Base-by-base conservation (phyloP, 768 basidiomycete genomes). In the Pleurotus tuoliensis region DNA sequence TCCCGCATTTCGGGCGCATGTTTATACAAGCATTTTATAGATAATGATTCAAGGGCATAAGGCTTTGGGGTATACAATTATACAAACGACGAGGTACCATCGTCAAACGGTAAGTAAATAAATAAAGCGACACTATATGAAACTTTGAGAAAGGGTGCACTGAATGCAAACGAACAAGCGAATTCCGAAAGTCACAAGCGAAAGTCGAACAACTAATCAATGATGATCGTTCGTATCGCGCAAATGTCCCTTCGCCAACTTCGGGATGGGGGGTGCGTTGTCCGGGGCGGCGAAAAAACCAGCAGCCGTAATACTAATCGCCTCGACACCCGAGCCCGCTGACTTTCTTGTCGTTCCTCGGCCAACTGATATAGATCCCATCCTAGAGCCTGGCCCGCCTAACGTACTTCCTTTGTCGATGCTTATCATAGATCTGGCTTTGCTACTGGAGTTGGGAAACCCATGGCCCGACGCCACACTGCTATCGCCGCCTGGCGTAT, bases 251-350 rank as follows among this genome's bases (percentile, higher is more conserved):
- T 18, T 37, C 18, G 41, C 41, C 41, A 44, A 6, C 22, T 20
- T 41, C 9, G 73, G 73, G 0, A 73, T 67, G 9, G 73, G 71
- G 1, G 76, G 75, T 3, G 71, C 68, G 34, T 61, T 62, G 27
- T 59, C 61, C 5, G 87, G 84, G 3, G 88, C 75, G 11, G 77
- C 73, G 68, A 93, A 93, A 66, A 92, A 92, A 0, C 91, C 92
- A 18, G 77, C 78, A 34, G 89, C 91, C 30, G 87, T 90, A 46
- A 93, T 76, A 15, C 90, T 79, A 45, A 87, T 67, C 24, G 90
- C 86, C 71, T 89, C 87, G 56, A 92, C 91, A 27, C 82, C 87
- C 18, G 88, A 82, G 13, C 87, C 91, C 52, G 78, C 76, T 44
- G 80, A 70, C 73, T 90, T 91, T 61, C 75, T 67, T 64, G 73